Conservation (phyloP, 805 yeast species). For the Kodamaea kakaduensis region DNA sequence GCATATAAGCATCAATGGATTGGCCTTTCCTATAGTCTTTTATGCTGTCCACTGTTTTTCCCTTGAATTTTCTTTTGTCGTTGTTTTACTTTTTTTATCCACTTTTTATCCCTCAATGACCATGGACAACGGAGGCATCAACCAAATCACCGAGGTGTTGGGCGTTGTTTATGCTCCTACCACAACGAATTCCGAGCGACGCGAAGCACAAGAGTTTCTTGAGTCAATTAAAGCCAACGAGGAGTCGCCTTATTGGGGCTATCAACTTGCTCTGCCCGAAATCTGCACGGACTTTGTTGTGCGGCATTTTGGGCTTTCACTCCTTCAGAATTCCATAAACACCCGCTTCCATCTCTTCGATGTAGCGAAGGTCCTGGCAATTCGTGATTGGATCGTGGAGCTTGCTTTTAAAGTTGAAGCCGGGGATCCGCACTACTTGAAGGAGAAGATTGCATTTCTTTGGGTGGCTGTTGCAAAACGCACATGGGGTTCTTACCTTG, state of each 20-base stretch:
- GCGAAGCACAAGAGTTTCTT: constrained; percentile 57
- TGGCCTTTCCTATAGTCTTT: too few species aligned
- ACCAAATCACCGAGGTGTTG: constrained; percentile 74
- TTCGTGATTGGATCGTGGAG: constrained; percentile 83
- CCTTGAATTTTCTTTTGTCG: too few species aligned
- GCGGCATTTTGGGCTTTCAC: constrained; percentile 84
- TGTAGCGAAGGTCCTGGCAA: constrained; percentile 54
- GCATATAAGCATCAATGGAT: too few species aligned
- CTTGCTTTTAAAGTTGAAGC: constrained; percentile 55
- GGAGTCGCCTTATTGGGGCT: constrained; percentile 92
- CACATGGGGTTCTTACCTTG: constrained; percentile 79
- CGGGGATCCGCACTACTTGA: constrained; percentile 84
- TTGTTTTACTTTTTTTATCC: too few species aligned
- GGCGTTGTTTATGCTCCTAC: constrained; percentile 67
- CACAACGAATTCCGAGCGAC: constrained; percentile 54
- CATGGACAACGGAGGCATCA: constrained; percentile 66
- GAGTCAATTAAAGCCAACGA: constrained; percentile 72
- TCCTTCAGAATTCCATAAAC: constrained; percentile 70
- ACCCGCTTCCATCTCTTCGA: constrained; percentile 53
- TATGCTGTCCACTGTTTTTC: too few species aligned
- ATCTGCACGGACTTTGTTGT: constrained; percentile 61
- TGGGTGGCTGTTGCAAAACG: constrained; percentile 93
- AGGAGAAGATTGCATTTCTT: constrained; percentile 81
- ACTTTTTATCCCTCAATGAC: constrained; percentile 15
- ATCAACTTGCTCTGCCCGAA: constrained; percentile 68